phyloP scores from a whole-genome alignment of 2,329 filamentous ascomycete species.

The Neonectria neomacrospora region DNA sequence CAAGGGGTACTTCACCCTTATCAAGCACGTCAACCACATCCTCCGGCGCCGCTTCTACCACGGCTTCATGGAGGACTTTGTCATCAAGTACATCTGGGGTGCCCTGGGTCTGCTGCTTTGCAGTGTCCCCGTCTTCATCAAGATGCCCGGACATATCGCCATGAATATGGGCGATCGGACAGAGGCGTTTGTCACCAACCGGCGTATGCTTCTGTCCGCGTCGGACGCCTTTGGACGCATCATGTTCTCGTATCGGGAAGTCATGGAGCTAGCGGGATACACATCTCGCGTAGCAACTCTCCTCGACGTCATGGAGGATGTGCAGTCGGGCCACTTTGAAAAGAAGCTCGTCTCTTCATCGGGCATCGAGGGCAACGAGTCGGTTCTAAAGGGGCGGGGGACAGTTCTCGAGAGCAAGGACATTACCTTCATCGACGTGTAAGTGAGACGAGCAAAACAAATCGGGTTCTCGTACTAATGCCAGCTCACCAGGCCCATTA shows the following conservation, averaged over 20 bases:
- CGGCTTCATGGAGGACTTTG: slow-evolving; percentile 99
- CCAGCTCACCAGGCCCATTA: slow-evolving; percentile 72
- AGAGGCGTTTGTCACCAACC: slow-evolving; percentile 90
- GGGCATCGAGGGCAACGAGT: slow-evolving; percentile 82
- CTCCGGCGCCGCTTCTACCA: slow-evolving; percentile 91
- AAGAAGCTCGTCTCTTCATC: slow-evolving; percentile 96
- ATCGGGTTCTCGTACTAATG: neutral
- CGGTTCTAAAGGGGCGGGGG: slow-evolving; percentile 84
- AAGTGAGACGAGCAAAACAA: slow-evolving; percentile 46
- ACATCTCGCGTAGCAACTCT: slow-evolving; percentile 91
- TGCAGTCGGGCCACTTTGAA: slow-evolving; percentile 89
- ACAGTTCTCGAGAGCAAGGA: slow-evolving; percentile 83
- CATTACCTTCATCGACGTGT: slow-evolving; percentile 87
- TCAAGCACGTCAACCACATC: slow-evolving; percentile 98
- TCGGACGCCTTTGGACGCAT: slow-evolving; percentile 95
- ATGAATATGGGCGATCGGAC: slow-evolving; percentile 77
- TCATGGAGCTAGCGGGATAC: slow-evolving; percentile 95
- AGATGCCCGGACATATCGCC: slow-evolving; percentile 76
- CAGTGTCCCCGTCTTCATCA: slow-evolving; percentile 95
- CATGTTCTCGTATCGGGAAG: slow-evolving; percentile 98
- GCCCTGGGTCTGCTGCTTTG: slow-evolving; percentile 91
- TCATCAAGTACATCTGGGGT: slow-evolving; percentile 99
- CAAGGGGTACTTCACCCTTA: slow-evolving; percentile 98
- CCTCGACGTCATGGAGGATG: slow-evolving; percentile 93
- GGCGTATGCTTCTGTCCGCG: slow-evolving; percentile 89